Base-by-base conservation (phyloP, 164 flowering plant species). In the Saururus chinensis region DNA sequence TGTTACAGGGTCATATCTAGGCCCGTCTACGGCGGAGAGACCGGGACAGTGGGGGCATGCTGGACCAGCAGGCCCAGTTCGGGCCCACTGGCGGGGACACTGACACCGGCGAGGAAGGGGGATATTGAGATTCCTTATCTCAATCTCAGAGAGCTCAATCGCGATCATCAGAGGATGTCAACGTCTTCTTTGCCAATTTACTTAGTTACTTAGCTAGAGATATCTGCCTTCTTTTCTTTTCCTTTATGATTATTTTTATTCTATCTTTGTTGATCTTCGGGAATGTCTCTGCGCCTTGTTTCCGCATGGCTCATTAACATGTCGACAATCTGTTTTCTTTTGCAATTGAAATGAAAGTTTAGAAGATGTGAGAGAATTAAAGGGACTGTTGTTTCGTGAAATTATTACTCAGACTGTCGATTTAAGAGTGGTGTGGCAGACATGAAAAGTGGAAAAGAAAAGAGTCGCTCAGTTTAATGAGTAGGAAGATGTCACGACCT, bases 161-260 rank as follows among this genome's bases (percentile, higher is more conserved):
- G 77, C 79, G 88, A 79, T 59, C 75, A 41, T 25, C 73, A 64
- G 22, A 67, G 85, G 76, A 70, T 82, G 51, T 78, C 89, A 0
- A 73, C 83, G 22, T 75, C 93, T 1, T 52, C 89, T 48, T 63
- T 74, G 82, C 96, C 96, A 60, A 83, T 92, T 37, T 92, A 89
- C 67, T 74, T 85, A 74, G 98, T 92, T 67, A 92, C 96, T 51
- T 88, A 57, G 59, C 4, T 14, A 7, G 11, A 19, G 22, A 35
- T 26, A 0, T 35, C 35, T 58, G 13, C 1, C 30, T 16, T 24
- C 35, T 23, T 4, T 8, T 20, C 23, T 55, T 23, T 13, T 55
- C 7, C 37, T 7, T 21, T 7, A 7, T 13, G 0, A 12, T 21
- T 13, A n/a, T 54, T 16, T 54, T 54, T 11, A 7, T 21, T 11